Evolutionary conservation across 306 rosid genomes (phyloP).

Genomic region (Hylodesmum podocarpum): DNA sequence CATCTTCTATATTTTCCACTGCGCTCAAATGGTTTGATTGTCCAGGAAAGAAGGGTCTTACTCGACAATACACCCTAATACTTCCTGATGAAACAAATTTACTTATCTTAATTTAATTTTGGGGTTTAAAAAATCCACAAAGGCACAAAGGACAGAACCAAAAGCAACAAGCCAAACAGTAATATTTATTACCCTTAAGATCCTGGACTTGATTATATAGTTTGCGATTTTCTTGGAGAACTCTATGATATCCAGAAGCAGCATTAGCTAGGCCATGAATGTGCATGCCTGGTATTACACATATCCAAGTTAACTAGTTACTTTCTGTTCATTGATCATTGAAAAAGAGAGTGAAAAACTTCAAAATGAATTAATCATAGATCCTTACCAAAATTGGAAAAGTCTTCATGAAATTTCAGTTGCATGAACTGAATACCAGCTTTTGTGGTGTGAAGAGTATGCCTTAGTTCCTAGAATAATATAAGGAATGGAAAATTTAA

Average conservation of each 20-base stretch:
- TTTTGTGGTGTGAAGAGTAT: conserved; percentile 67
- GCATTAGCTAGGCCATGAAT: conserved; percentile 82
- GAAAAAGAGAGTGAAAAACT: neutral
- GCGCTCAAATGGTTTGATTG: conserved; percentile 62
- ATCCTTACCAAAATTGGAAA: conserved; percentile 71
- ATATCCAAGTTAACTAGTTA: neutral
- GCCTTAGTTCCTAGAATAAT: conserved; percentile 70
- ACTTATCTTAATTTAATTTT: neutral
- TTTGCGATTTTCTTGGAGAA: conserved; percentile 91
- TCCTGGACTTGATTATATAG: conserved; percentile 96
- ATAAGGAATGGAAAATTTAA: conserved; percentile 10
- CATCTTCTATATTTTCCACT: conserved; percentile 79
- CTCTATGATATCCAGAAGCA: conserved; percentile 94
- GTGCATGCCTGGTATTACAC: conserved; percentile 60
- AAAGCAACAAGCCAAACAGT: conserved; percentile 18
- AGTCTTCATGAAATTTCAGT: conserved; percentile 83
- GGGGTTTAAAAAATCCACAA: neutral
- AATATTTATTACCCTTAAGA: conserved; percentile 73
- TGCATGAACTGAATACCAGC: conserved; percentile 88
- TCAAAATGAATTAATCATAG: neutral
- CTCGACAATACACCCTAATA: conserved; percentile 93
- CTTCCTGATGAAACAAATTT: conserved; percentile 66
- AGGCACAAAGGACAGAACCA: neutral
- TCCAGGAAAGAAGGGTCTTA: conserved; percentile 85
- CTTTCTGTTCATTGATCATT: neutral